These are phyloP conservation scores for Torulaspora indica DNA, from an alignment of 805 yeast species.

Conservation along the genomic window DNA sequence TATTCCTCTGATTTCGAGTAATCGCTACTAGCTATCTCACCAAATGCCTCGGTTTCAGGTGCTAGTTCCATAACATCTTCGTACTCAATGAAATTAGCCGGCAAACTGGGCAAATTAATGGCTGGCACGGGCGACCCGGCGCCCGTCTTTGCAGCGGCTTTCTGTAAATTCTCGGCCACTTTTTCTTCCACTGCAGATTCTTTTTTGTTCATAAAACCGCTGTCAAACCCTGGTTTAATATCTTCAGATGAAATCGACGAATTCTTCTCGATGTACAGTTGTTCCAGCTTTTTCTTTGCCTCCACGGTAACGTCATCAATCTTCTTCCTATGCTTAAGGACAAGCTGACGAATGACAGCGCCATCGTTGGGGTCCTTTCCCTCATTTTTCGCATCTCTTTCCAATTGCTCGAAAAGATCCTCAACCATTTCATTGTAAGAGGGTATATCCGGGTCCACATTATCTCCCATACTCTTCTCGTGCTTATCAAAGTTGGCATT, in stretches of 20 bases:
- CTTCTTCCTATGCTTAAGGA: constrained; percentile 59
- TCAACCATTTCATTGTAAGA: constrained; percentile 90
- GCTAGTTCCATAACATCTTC: constrained; percentile 51
- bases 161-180: constrained; percentile 9
- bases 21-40: constrained; percentile 49
- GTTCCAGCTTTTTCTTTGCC: constrained; percentile 61
- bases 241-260: constrained; percentile 84
- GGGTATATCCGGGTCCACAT: constrained; percentile 46
- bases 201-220: constrained; percentile 70
- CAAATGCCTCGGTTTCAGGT: constrained; percentile 62
- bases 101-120: constrained; percentile 24
- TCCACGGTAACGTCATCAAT: constrained; percentile 61
- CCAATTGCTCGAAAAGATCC: constrained; percentile 76
- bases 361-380: constrained; percentile 43
- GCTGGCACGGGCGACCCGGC: constrained; percentile 27
- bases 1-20: constrained; percentile 48
- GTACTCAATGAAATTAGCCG: constrained; percentile 29
- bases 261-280: constrained; percentile 64
- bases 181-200: constrained; percentile 22
- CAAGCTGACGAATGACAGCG: constrained; percentile 36
- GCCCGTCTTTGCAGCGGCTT: constrained; percentile 16
- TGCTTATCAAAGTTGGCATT: constrained; percentile 49
- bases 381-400: constrained; percentile 50
- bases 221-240: constrained; percentile 85
- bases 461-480: constrained; percentile 49